These are phyloP conservation scores for Monosporascus sp. DNA, from an alignment of 2,329 filamentous ascomycete species.

Conservation along the genomic window DNA sequence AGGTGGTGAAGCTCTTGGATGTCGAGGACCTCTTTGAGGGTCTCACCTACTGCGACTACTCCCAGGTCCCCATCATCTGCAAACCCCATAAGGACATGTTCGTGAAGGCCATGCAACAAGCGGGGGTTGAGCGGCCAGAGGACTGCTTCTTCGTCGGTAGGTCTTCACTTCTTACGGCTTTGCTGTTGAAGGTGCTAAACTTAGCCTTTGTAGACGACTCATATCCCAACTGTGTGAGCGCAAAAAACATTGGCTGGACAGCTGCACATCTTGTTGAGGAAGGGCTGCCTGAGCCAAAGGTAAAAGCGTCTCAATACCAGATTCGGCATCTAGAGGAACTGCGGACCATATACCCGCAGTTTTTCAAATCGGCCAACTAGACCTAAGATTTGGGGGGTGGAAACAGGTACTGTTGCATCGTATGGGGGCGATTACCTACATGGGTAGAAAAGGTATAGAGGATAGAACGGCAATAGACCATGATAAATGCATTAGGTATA, in stretches of 20 bases:
- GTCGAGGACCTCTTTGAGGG: conserved; percentile 91
- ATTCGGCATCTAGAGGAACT: conserved; percentile 74
- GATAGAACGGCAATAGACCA: too few species aligned
- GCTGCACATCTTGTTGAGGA: conserved; percentile 82
- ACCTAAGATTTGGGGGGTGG: conserved; percentile 1
- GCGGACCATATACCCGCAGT: conserved; percentile 69
- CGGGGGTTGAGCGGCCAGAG: conserved; percentile 59
- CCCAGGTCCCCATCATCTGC: conserved; percentile 66
- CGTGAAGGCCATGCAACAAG: conserved; percentile 81
- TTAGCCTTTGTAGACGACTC: conserved; percentile 69
- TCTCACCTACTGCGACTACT: conserved; percentile 92
- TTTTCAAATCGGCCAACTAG: conserved; percentile 60
- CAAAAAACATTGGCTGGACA: conserved; percentile 78
- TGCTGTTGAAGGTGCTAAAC: conserved; percentile 1
- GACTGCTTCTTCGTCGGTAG: conserved; percentile 91
- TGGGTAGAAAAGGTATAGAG: background rate
- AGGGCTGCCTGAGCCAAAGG: conserved; percentile 55
- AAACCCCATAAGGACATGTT: conserved; percentile 84
- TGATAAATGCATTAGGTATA: too few species aligned
- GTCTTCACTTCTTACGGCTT: conserved; percentile 27
- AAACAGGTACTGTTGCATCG: background rate
- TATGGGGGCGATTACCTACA: background rate
- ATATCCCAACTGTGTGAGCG: conserved; percentile 70
- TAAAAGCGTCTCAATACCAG: conserved; percentile 65
- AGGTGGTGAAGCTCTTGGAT: conserved; percentile 74